Percentiles rank a stretch among this genome's conserved stretches.
Conservation (phyloP, 139 green algal species). For the Chara braunii region DNA sequence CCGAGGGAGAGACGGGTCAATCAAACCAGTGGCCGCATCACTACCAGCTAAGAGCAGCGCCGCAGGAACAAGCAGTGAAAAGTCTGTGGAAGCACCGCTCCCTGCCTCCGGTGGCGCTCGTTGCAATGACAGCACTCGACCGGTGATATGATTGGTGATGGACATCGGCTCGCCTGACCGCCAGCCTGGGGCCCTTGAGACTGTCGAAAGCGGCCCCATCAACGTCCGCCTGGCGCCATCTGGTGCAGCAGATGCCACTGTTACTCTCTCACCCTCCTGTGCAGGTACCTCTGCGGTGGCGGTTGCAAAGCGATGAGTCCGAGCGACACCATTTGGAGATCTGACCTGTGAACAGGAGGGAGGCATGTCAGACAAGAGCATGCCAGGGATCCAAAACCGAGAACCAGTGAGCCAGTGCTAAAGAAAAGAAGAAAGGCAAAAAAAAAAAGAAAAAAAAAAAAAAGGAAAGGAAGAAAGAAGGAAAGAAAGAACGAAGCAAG, state of each 20-base stretch:
- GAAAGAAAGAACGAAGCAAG: no score
- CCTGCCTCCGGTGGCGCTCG: conserved; percentile 47
- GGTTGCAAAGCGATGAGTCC: conserved; percentile 72
- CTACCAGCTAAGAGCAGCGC: conserved; percentile 54
- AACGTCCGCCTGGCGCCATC: not conserved
- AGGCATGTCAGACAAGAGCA: no score
- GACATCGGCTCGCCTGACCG: conserved; percentile 68
- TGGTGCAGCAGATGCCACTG: conserved; percentile 54
- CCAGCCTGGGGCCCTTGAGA: conserved; percentile 57
- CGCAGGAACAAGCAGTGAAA: conserved; percentile 60
- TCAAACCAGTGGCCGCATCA: conserved; percentile 65
- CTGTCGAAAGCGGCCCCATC: not conserved
- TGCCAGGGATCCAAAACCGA: no score
- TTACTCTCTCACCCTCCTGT: conserved; percentile 63
- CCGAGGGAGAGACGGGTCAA: conserved; percentile 65
- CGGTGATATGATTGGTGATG: conserved; percentile 68
- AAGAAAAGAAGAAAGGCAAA: no score
- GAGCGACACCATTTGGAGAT: conserved; percentile 56
- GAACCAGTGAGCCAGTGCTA: no score
- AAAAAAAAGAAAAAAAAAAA: no score
- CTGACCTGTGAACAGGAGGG: conserved; percentile 43
- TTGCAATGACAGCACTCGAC: conserved; percentile 46
- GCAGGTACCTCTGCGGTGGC: conserved; percentile 65
- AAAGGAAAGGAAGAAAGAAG: no score
- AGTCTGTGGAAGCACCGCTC: conserved; percentile 42